Percentiles rank a stretch among this genome's conserved stretches.
These are phyloP conservation scores for Platanthera zijinensis DNA, from an alignment of 106 monocot species.

Conservation along the genomic window DNA sequence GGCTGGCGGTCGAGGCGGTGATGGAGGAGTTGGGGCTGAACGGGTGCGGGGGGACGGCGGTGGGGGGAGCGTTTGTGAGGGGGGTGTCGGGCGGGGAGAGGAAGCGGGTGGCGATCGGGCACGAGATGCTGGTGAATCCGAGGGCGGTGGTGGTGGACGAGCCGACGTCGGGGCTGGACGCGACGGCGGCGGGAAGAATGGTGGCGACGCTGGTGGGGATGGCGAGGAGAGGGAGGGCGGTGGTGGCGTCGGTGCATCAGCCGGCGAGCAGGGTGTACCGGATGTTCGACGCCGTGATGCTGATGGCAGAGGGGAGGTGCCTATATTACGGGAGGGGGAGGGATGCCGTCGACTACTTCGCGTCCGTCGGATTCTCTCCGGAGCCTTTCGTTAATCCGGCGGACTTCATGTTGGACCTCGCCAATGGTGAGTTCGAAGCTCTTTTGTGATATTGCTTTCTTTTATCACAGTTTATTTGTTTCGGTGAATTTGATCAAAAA, in stretches of 20 bases:
- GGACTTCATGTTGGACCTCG: constrained; percentile 95
- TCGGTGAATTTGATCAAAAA: too few relatives aligned
- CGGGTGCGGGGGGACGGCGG: constrained; percentile 51
- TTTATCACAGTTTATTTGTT: too few relatives aligned
- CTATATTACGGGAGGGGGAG: constrained; percentile 53
- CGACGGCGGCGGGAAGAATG: constrained; percentile 68
- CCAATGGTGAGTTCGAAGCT: constrained; percentile 49
- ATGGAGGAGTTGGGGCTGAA: constrained; percentile 66
- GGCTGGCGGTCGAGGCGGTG: constrained; percentile 48
- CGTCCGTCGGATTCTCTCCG: constrained; percentile 49
- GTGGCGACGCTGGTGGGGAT: constrained; percentile 36
- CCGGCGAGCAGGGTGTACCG: constrained; percentile 71
- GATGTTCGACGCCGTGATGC: constrained; percentile 71
- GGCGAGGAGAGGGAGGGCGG: constrained; percentile 57
- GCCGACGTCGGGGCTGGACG: constrained; percentile 85
- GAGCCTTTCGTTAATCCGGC: constrained; percentile 75
- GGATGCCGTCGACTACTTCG: constrained; percentile 84
- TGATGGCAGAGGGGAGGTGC: constrained; percentile 67
- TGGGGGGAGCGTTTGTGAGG: constrained; percentile 51
- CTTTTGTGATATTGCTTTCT: not conserved
- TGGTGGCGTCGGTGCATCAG: constrained; percentile 79
- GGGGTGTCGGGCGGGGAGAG: constrained; percentile 90
- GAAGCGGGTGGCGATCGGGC: constrained; percentile 82
- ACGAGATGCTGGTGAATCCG: constrained; percentile 81
- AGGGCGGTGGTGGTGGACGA: constrained; percentile 78